Base-by-base conservation (phyloP, 179 eudicot species). In the Sideroxylon spinosum region DNA sequence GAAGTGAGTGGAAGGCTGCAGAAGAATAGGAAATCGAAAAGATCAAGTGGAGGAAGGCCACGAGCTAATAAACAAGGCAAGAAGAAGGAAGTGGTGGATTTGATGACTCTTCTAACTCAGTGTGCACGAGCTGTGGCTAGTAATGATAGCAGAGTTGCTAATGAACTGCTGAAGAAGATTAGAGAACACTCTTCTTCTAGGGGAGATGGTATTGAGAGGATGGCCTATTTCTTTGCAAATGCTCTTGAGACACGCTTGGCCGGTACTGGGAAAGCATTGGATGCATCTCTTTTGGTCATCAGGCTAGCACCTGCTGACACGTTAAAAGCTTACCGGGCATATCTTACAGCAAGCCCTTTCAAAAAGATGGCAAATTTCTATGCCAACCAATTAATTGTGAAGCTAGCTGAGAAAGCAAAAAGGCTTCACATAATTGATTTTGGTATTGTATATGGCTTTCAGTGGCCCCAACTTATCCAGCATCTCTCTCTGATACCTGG, bases 171-270 rank as follows among this genome's bases (percentile, higher is more conserved):
- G 16, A 71, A 57, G 28, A 76, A 37, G 49, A 79, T 83, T n/a
- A 79, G 80, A 50, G 64, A 76, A 14, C 75, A 72, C 62, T 79
- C 82, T 11, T 76, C 82, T 53, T 75, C 78, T 7, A 25, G 48
- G 8, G 85, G 85, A 3, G 82, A 79, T 65, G 64, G 74, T 0
- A 71, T 59, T 1, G 82, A 90, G 78, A 82, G 93, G 57, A 44
- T 88, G 76, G 91, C 93, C 9, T 88, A 88, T 84, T 88, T 71
- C 76, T 48, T 86, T 79, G 93, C 85, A 0, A 73, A 83, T 29
- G 91, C 89, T 7, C 86, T 90, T 3, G 93, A 88, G 57, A 89
- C 91, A 9, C 89, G 93, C 25, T 67, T 90, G 57, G 74, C 89
- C 9, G 91, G 91, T 25, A 88, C 81, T 0, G 93, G 93, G 4